Conservation (phyloP, 176 grass and related monocot genomes). For the maize (Zea mays) region DNA sequence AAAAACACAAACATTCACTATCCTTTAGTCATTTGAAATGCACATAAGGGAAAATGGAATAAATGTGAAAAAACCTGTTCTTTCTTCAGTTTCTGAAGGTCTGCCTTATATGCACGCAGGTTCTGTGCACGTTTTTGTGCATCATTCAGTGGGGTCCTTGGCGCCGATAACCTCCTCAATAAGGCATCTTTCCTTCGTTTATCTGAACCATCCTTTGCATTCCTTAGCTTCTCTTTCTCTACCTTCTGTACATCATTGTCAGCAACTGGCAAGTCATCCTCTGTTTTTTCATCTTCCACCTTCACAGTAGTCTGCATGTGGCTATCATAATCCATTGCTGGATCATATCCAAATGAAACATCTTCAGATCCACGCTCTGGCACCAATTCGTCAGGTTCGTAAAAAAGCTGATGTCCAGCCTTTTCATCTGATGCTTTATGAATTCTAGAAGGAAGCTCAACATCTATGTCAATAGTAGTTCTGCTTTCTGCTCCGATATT, state of each 20-base stretch:
- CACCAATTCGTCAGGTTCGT: slow-evolving; percentile 86
- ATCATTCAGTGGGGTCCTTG: slow-evolving; percentile 61
- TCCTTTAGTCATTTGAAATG: neutral
- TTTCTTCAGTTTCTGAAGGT: slow-evolving; percentile 93
- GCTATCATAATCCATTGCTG: slow-evolving; percentile 73
- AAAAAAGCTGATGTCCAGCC: slow-evolving; percentile 52
- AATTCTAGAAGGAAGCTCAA: slow-evolving; percentile 55
- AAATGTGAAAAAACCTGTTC: slow-evolving; percentile 61
- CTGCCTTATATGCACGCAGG: slow-evolving; percentile 72
- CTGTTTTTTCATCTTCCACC: slow-evolving; percentile 46
- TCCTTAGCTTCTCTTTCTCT: slow-evolving; percentile 66
- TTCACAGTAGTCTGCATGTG: slow-evolving; percentile 49
- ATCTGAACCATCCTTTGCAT: slow-evolving; percentile 64
- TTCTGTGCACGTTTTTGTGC: slow-evolving; percentile 95
- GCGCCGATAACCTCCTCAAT: slow-evolving; percentile 53
- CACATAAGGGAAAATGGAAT: neutral
- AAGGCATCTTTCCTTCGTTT: slow-evolving; percentile 77
- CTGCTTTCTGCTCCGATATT: slow-evolving; percentile 52
- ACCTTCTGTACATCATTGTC: slow-evolving; percentile 44
- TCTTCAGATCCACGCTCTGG: slow-evolving; percentile 68
- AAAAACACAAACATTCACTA: neutral
- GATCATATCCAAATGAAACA: slow-evolving; percentile 75
- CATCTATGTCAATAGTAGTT: slow-evolving; percentile 76
- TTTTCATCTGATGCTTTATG: slow-evolving; percentile 44
- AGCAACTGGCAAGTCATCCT: slow-evolving; percentile 41